Conservation (phyloP, 1,284 basidiomycete genomes). For the Sphaerobolus stellatus region DNA sequence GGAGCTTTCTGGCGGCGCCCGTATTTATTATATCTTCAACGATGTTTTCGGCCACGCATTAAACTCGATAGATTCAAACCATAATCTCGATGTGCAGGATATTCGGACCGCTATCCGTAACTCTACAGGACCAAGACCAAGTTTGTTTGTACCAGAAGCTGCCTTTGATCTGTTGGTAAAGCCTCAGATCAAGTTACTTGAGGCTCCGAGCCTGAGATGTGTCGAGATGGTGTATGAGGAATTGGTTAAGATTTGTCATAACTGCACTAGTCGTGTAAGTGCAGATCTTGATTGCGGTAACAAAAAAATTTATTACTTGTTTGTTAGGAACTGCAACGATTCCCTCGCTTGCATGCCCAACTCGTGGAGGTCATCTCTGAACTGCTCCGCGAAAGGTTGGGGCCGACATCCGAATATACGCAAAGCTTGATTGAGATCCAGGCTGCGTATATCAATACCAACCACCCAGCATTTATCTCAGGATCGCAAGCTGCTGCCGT, state of each 20-base stretch:
- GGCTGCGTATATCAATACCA: conserved; percentile 99
- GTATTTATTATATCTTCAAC: conserved; percentile 99
- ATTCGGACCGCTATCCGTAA: conserved; percentile 98
- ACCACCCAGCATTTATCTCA: conserved; percentile 87
- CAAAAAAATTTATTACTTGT: background rate
- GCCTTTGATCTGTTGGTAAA: conserved; percentile 98
- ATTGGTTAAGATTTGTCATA: conserved; percentile 99
- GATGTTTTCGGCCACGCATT: conserved; percentile 96
- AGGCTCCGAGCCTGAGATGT: conserved; percentile 90
- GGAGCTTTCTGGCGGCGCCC: conserved; percentile 95
- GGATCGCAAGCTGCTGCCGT: conserved; percentile 60
- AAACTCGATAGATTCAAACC: conserved; percentile 85
- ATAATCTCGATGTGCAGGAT: conserved; percentile 90
- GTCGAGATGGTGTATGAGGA: conserved; percentile 99
- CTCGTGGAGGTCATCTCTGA: conserved; percentile 98
- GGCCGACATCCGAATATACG: conserved; percentile 95
- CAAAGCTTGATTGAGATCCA: conserved; percentile 96
- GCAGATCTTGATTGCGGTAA: background rate
- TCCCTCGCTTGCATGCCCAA: conserved; percentile 91
- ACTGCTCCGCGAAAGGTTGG: conserved; percentile 89
- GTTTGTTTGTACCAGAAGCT: conserved; percentile 94
- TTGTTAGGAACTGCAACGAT: conserved; percentile 89
- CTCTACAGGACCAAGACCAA: conserved; percentile 95
- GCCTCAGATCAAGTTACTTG: conserved; percentile 96
- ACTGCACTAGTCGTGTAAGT: conserved; percentile 85